Evolutionary conservation across 257 asterid species (phyloP).

Genomic region (Leonotis leonurus): DNA sequence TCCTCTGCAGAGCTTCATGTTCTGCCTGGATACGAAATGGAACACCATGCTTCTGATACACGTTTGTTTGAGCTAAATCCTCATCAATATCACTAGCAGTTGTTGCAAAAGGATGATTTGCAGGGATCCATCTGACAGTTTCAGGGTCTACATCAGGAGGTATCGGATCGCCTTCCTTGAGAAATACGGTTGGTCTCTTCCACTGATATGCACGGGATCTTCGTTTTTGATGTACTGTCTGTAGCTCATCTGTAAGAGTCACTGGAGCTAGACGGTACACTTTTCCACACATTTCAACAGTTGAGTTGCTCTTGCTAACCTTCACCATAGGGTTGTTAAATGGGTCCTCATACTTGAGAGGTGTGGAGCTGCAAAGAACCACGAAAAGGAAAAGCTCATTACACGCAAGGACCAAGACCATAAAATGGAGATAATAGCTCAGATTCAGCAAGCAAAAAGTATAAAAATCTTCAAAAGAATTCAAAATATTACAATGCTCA

Average conservation of each 20-base stretch:
- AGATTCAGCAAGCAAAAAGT: not conserved
- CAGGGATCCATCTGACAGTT: conserved; percentile 95
- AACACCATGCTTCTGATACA: conserved; percentile 90
- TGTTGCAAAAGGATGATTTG: conserved; percentile 98
- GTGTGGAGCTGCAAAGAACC: conserved; percentile 49
- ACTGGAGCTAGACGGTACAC: conserved; percentile 93
- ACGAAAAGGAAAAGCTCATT: conserved; percentile 14
- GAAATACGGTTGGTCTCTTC: conserved; percentile 95
- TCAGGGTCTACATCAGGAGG: conserved; percentile 99
- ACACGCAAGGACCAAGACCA: conserved; percentile 5
- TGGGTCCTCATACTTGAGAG: conserved; percentile 94
- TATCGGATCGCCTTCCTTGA: conserved; percentile 85
- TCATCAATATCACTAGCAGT: conserved; percentile 92
- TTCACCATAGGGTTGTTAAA: conserved; percentile 95
- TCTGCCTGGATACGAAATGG: conserved; percentile 95
- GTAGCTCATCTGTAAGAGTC: conserved; percentile 76
- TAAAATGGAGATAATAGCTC: not conserved
- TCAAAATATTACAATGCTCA: not conserved
- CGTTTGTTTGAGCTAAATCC: conserved; percentile 86
- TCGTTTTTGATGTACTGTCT: conserved; percentile 73
- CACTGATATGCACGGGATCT: conserved; percentile 98
- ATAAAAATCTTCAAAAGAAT: not conserved
- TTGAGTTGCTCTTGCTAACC: conserved; percentile 72
- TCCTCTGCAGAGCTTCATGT: conserved; percentile 93
- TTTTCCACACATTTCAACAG: conserved; percentile 96